Base-by-base conservation (phyloP, 371 early-diverging fungal species). In the Thermomucor indicae-seudaticae region DNA sequence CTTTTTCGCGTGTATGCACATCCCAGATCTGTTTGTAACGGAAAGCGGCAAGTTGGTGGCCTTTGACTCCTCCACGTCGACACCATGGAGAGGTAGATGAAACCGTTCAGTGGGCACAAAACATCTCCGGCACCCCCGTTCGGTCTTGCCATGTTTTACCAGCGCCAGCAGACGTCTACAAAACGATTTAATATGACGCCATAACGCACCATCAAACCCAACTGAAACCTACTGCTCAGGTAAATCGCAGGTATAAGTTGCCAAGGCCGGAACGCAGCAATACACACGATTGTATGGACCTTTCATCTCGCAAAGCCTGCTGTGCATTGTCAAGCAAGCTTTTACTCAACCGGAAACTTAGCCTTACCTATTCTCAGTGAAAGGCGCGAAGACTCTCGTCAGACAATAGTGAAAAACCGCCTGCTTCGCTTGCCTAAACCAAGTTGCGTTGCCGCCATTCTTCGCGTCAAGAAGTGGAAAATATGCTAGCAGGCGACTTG, bases 191-290 rank as follows among this genome's bases (percentile, higher is more conserved):
- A 41, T 29, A 46, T 31, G 10, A 31, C 25, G 22, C 22, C n/a
- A n/a, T n/a, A n/a, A n/a, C n/a, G n/a, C n/a, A n/a, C n/a, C n/a
- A n/a, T n/a, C n/a, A n/a, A n/a, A n/a, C n/a, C n/a, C n/a, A n/a
- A n/a, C n/a, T n/a, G n/a, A n/a, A 17, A 46, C 25, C 14, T 38
- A 37, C 48, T 48, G 48, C 38, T 48, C 48, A 4, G 48, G 37
- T 4, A 48, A 12, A 38, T 48, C 48, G 10, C 14, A 35, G 38
- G 29, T 30, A 23, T 37, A 44, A 16, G 22, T 29, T 2, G 48
- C 38, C 17, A 48, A 23, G 6, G 48, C 37, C 16, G 48, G 48
- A 14, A 38, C 24, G 19, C 48, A 48, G 3, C 38, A 7, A 48
- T 48, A 48, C 12, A 48, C 23, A 14, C 14, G 34, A 22, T 19